phyloP scores from a whole-genome alignment of 2,329 filamentous ascomycete genomes.

The Scedosporium apiospermum region DNA sequence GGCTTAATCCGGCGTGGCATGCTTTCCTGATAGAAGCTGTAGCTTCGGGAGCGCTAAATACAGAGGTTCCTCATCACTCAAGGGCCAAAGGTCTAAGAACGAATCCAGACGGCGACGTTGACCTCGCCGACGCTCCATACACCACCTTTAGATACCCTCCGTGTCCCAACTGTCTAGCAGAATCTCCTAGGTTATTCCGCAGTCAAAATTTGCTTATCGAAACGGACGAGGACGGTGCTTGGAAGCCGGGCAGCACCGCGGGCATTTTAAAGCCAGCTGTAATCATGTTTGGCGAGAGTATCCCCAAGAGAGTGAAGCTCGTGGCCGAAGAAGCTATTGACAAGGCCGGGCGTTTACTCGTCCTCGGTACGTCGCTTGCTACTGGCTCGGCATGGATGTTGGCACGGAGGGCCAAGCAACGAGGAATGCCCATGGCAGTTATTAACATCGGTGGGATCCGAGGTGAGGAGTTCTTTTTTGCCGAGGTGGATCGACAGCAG shows the following conservation, averaged over 20 bases:
- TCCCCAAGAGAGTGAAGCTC: constrained; percentile 57
- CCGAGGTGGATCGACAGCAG: constrained; percentile 41
- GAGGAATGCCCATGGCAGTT: constrained; percentile 76
- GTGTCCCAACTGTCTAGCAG: constrained; percentile 61
- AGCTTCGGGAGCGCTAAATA: constrained; percentile 44
- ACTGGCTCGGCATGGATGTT: constrained; percentile 94
- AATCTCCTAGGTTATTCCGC: constrained; percentile 18
- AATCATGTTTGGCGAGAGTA: constrained; percentile 93
- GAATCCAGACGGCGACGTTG: constrained; percentile 92
- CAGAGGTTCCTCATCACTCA: not conserved
- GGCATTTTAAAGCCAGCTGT: constrained; percentile 89
- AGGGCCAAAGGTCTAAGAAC: constrained; percentile 66
- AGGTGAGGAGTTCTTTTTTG: constrained; percentile 66
- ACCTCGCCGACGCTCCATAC: constrained; percentile 79
- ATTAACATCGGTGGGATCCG: constrained; percentile 80
- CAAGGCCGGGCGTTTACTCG: constrained; percentile 61
- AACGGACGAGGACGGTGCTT: constrained; percentile 73
- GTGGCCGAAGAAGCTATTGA: constrained; percentile 76
- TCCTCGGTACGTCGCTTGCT: constrained; percentile 82
- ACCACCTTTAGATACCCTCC: constrained; percentile 84
- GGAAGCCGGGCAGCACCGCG: constrained; percentile 53
- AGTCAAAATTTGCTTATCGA: constrained; percentile 50
- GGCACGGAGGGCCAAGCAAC: constrained; percentile 71
- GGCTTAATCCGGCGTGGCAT: constrained; percentile 80
- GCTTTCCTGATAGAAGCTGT: constrained; percentile 64